Conservation (phyloP, 2,329 filamentous ascomycete species). For the Pyricularia grisea region DNA sequence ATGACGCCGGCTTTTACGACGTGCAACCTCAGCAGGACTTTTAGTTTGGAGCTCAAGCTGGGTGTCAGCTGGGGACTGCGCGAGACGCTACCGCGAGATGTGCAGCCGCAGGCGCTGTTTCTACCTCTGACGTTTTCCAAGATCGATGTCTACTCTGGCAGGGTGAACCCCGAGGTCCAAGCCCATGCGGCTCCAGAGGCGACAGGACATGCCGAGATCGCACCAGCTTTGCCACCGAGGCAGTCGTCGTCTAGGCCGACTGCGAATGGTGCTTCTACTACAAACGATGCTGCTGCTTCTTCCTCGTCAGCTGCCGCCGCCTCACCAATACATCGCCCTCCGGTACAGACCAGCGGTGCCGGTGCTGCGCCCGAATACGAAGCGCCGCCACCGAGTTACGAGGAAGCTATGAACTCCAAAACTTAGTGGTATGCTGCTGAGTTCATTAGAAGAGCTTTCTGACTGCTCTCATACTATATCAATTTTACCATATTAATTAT, state of each 20-base stretch:
- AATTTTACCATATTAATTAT: background rate
- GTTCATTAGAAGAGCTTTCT: background rate
- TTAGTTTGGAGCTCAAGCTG: slow-evolving; percentile 75
- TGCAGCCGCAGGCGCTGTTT: slow-evolving; percentile 59
- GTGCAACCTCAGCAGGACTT: slow-evolving; percentile 76
- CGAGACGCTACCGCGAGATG: slow-evolving; percentile 18
- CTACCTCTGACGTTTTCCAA: slow-evolving; percentile 67
- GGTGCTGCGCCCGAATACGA: slow-evolving; percentile 1
- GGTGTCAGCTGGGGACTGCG: slow-evolving; percentile 66
- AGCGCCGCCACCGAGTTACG: slow-evolving; percentile 5
- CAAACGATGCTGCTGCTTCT: background rate
- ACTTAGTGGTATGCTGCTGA: background rate
- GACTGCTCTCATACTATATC: background rate
- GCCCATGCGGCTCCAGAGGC: background rate
- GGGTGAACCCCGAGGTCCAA: slow-evolving; percentile 16
- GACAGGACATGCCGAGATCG: background rate
- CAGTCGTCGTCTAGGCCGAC: background rate
- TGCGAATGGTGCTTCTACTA: background rate
- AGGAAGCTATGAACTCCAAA: slow-evolving; percentile 5
- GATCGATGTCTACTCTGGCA: slow-evolving; percentile 74
- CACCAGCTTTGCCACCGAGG: background rate
- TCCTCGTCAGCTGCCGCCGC: background rate
- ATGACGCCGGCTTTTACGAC: slow-evolving; percentile 80
- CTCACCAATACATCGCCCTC: background rate
- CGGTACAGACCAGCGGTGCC: background rate